Base-by-base conservation (phyloP, 2,329 filamentous ascomycete species). In the Talaromyces sp. region DNA sequence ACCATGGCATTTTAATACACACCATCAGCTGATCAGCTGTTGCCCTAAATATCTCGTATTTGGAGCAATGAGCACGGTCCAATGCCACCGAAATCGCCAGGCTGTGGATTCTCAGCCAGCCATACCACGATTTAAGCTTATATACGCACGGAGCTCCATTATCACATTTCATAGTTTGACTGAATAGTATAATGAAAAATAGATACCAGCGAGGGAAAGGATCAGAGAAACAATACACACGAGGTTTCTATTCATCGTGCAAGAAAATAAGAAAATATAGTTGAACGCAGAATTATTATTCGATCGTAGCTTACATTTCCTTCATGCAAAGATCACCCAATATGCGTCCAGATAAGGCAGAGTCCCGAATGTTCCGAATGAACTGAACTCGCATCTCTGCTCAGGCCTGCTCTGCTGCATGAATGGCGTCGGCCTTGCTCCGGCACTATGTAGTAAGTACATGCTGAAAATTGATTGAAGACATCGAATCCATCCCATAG, bases 51-150 rank as follows among this genome's bases (percentile, higher is more conserved):
- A 47, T 41, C 9, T 61, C 19, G 35, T 41, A 22, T 25, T 15
- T 50, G 11, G 22, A 49, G n/a, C 41, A 22, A 9, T 19, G n/a
- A 19, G 47, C 47, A 27, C 47, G n/a, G 13, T 41, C 25, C n/a
- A 25, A 15, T 7, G 31, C 17, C 17, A 54, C 2, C 50, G 3
- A 19, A n/a, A 54, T 37, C 33, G 33, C n/a, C n/a, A 37, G 22
- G n/a, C 11, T 37, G 52, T 13, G 47, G n/a, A 5, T 19, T 41
- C 31, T 62, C 60, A 62, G 60, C 60, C 37, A 62, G 47, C 47
- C 60, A 62, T 31, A 43, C 15, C 60, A 41, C 11, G 45, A 61
- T 62, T 62, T 62, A 62, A 54, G 60, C 60, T 54, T 62, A 62
- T 62, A 43, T 50, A 41, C 25, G n/a, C 6, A 33, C 22, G 35